Conservation (phyloP, 768 basidiomycete genomes). For the Rhizopogon vinicolor region DNA sequence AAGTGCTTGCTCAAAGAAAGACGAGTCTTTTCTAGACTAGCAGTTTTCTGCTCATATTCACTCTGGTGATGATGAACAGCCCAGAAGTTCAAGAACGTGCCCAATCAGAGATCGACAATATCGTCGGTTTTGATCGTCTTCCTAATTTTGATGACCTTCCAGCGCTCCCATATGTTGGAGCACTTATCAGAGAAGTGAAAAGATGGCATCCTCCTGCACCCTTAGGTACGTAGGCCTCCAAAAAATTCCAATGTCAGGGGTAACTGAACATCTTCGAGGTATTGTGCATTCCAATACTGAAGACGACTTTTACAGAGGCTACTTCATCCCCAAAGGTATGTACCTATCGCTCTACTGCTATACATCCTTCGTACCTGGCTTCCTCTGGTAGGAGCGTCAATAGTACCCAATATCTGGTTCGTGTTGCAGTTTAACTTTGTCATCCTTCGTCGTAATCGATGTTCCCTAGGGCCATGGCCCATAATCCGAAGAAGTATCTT, state of each 20-base stretch:
- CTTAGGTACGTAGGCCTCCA: background rate
- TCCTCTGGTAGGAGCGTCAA: slow-evolving; percentile 2
- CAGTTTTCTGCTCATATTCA: background rate
- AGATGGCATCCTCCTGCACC: background rate
- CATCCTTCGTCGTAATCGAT: background rate
- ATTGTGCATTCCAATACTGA: slow-evolving; percentile 15
- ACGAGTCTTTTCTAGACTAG: too few species aligned
- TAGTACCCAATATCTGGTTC: slow-evolving; percentile 11
- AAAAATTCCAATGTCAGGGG: background rate
- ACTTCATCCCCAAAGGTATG: slow-evolving; percentile 29
- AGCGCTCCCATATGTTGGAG: background rate
- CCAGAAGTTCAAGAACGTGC: slow-evolving; percentile 2
- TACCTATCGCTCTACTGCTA: background rate
- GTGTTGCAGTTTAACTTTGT: background rate
- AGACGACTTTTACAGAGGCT: background rate
- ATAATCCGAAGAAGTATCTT: slow-evolving; percentile 45
- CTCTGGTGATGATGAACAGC: background rate
- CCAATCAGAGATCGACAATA: background rate
- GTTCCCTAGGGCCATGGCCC: slow-evolving; percentile 32
- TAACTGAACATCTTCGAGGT: slow-evolving; percentile 1
- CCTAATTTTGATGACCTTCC: too few species aligned
- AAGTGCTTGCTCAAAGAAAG: too few species aligned
- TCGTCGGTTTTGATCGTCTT: background rate
- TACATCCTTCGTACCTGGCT: background rate
- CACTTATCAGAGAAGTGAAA: background rate